Base-by-base conservation (phyloP, 257 asterid species). In the Solanum microdontum region DNA sequence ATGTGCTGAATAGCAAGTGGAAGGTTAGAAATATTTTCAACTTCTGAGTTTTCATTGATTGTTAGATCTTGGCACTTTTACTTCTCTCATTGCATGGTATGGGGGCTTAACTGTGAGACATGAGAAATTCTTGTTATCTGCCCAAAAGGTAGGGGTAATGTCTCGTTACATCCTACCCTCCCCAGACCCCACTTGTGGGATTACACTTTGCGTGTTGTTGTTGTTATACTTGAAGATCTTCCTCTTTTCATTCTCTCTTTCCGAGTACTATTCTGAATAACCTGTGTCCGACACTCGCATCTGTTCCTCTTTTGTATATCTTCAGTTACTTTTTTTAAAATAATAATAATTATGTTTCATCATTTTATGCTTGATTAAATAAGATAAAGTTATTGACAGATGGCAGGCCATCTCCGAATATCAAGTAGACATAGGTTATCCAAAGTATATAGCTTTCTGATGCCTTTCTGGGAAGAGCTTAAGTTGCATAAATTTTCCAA, bases 1-100 rank as follows among this genome's bases (percentile, higher is more conserved):
- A 91, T 86, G 90, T 92, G 89, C 89, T 94, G 68, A 91, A 91
- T 88, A 89, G 93, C 87, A 95, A 94, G 91, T 94, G 97, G 98
- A 95, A 95, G 98, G 99, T 97, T 88, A 77, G 90, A 8, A n/a
- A 88, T 80, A 80, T 9, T 80, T 26, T 82, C 30, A 28, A 30
- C 69, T 28, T 48, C 85, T 28, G 40, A 51, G 10, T 80, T 48
- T 82, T 45, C 40, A 82, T 82, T 48, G 40, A 48, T 48, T 28
- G 40, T 80, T 51, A 17, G 85, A 51, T 48, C 30, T 43, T 26
- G 24, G 26, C 66, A 45, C 84, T 43, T 79, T 79, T 7, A 79
- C 39, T 79, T 79, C 64, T 79, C 64, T 40, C 8, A 37, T 37
- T 77, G 84, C 84, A 40, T 79, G 26, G 14, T 79, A 43, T 79